phyloP scores from a whole-genome alignment of 2,329 filamentous ascomycete species.

The Polytolypa hystricis region DNA sequence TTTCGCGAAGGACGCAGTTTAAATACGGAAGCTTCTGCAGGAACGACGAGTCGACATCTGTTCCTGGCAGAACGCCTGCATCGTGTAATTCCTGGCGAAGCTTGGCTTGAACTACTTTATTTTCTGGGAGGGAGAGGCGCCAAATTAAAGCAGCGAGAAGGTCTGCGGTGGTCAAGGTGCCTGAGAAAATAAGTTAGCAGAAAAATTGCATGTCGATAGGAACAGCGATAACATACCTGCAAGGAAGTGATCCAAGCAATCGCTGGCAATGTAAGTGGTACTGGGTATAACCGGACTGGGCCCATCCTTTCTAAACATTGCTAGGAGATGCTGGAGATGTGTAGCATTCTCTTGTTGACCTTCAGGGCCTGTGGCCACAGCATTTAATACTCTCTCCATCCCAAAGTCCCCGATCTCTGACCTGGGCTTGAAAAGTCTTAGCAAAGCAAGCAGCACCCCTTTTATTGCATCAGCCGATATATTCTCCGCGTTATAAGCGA shows the following conservation, averaged over 20 bases:
- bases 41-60: constrained; percentile 3
- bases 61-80: constrained; percentile 2
- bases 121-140: constrained; percentile 12
- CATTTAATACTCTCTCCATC: constrained; percentile 9
- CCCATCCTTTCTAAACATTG: constrained; percentile 9
- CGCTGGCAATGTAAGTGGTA: constrained; percentile 12
- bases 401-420: constrained; percentile 8
- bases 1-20: constrained; percentile 33
- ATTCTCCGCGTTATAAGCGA: too few relatives aligned
- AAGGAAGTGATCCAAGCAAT: constrained; percentile 13
- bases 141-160: constrained; percentile 11
- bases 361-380: neutral
- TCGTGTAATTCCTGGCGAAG: constrained; percentile 12
- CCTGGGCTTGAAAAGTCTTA: constrained; percentile 1
- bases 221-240: constrained; percentile 8
- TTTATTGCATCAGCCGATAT: too few relatives aligned
- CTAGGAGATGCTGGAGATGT: constrained; percentile 10
- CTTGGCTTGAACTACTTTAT: constrained; percentile 8
- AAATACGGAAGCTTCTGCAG: constrained; percentile 19
- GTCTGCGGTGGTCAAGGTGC: constrained; percentile 9
- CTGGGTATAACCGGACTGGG: constrained; percentile 7
- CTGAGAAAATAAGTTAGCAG: constrained; percentile 3
- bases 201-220: neutral
- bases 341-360: constrained; percentile 1
- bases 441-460: too few relatives aligned